These are phyloP conservation scores for Wickerhamiella bombiphila DNA, from an alignment of 805 yeast species.

Conservation along the genomic window DNA sequence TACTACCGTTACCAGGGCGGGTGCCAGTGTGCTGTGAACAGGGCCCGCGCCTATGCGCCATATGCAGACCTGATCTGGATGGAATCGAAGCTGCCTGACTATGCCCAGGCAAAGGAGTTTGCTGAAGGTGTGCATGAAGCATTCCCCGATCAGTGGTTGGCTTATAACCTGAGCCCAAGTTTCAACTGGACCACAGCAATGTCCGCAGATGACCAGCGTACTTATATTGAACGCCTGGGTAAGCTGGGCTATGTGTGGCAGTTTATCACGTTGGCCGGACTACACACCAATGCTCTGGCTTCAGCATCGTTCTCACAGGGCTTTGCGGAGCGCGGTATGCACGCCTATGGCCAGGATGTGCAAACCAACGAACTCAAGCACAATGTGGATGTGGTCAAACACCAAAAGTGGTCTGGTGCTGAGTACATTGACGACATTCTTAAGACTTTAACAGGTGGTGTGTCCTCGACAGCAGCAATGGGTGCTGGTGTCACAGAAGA, in stretches of 20 bases:
- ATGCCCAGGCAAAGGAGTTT: constrained; percentile 82
- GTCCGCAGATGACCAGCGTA: constrained; percentile 73
- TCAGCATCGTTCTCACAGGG: constrained; percentile 70
- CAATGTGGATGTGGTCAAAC: constrained; percentile 91
- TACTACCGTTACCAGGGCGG: constrained; percentile 94
- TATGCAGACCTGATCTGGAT: constrained; percentile 94
- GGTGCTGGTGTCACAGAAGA: constrained; percentile 97
- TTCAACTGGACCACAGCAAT: constrained; percentile 97
- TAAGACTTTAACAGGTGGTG: constrained; percentile 87
- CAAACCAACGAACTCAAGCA: constrained; percentile 78
- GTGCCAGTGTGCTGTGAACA: constrained; percentile 91
- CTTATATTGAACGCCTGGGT: constrained; percentile 76
- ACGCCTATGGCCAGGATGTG: constrained; percentile 79
- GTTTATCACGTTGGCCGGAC: constrained; percentile 92
- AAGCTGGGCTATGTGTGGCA: constrained; percentile 93
- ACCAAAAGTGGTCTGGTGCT: constrained; percentile 98
- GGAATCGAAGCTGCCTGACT: constrained; percentile 94
- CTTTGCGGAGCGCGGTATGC: constrained; percentile 77
- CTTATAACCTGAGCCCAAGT: constrained; percentile 92
- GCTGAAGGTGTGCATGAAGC: constrained; percentile 75
- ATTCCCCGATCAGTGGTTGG: constrained; percentile 87
- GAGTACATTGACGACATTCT: constrained; percentile 85
- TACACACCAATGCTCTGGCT: constrained; percentile 90
- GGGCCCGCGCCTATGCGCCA: constrained; percentile 91
- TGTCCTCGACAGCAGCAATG: constrained; percentile 93